A percentile compares a stretch with the other conserved stretches of the same genome.
Evolutionary conservation across 768 basidiomycete genomes (phyloP).

Genomic region (Rhizopogon salebrosus): DNA sequence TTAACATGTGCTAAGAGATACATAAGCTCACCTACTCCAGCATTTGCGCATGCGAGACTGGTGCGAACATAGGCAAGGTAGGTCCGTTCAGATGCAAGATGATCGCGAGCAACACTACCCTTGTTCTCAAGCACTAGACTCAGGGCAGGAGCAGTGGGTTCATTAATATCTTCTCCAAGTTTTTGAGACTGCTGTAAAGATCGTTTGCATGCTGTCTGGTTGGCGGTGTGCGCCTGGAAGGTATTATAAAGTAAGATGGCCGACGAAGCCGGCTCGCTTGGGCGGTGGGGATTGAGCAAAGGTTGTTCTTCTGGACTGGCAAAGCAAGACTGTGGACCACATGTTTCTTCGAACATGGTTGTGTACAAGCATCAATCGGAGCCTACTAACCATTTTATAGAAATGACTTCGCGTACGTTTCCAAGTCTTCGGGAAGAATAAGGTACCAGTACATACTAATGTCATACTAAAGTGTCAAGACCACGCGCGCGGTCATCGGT

Average conservation of each 20-base stretch:
- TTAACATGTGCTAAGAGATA: neutral
- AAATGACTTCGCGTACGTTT: no score
- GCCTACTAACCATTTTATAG: neutral
- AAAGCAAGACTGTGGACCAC: neutral
- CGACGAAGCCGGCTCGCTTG: neutral
- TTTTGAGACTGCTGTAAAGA: neutral
- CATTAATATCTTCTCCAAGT: neutral
- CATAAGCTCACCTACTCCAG: conserved; percentile 49
- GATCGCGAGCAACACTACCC: conserved; percentile 60
- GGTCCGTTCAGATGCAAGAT: conserved; percentile 58
- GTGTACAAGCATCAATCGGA: neutral
- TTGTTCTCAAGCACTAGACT: conserved; percentile 46
- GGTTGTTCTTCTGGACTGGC: no score
- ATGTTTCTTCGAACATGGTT: neutral
- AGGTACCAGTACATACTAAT: no score
- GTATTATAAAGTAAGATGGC: no score
- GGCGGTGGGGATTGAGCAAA: neutral
- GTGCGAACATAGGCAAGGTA: conserved; percentile 64
- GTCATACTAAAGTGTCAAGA: no score
- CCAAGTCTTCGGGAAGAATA: no score
- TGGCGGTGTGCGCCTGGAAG: neutral
- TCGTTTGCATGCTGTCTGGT: neutral
- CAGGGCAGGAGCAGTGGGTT: conserved; percentile 11
- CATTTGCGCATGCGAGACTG: conserved; percentile 51
- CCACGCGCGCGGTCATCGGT: no score